Conservation (phyloP, 1,139 yeast genomes). For the Candida sp. region DNA sequence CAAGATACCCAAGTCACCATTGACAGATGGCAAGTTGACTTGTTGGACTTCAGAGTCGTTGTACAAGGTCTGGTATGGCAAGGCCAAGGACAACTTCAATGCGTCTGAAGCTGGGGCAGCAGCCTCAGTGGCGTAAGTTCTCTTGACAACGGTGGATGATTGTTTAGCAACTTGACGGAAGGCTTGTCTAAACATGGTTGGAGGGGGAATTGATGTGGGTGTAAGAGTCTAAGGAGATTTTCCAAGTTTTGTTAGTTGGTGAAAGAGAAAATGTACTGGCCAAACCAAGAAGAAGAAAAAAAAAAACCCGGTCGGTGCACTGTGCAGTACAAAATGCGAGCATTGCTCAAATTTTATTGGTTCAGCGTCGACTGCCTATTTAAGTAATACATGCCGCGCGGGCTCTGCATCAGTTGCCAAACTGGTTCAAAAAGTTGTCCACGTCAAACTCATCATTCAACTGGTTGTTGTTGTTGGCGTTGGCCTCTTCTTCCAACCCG, state of each 20-base stretch:
- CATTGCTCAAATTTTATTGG: constrained; percentile 26
- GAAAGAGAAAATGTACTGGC: constrained; percentile 2
- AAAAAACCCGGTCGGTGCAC: neutral
- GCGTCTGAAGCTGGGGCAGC: constrained; percentile 74
- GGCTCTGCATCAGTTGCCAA: constrained; percentile 27
- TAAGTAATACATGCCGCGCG: constrained; percentile 20
- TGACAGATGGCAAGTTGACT: constrained; percentile 95
- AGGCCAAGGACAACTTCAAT: constrained; percentile 86
- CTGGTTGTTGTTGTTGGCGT: constrained; percentile 19
- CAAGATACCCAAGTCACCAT: constrained; percentile 97
- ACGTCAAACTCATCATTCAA: constrained; percentile 45
- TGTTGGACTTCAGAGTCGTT: constrained; percentile 66
- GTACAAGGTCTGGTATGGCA: constrained; percentile 79
- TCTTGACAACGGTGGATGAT: constrained; percentile 63
- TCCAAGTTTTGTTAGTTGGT: constrained; percentile 5
- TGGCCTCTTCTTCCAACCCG: constrained; percentile 28
- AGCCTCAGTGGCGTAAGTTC: constrained; percentile 91
- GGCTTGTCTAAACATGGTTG: constrained; percentile 69
- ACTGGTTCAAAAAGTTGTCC: constrained; percentile 50
- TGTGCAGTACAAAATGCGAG: constrained; percentile 7
- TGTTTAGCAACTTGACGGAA: constrained; percentile 71
- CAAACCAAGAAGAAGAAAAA: neutral
- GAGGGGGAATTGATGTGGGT: neutral
- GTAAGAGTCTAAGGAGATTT: neutral
- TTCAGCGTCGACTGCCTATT: constrained; percentile 32